These are phyloP conservation scores for Ceratobasidium sp. DNA, from an alignment of 1,284 basidiomycete species.

Conservation along the genomic window DNA sequence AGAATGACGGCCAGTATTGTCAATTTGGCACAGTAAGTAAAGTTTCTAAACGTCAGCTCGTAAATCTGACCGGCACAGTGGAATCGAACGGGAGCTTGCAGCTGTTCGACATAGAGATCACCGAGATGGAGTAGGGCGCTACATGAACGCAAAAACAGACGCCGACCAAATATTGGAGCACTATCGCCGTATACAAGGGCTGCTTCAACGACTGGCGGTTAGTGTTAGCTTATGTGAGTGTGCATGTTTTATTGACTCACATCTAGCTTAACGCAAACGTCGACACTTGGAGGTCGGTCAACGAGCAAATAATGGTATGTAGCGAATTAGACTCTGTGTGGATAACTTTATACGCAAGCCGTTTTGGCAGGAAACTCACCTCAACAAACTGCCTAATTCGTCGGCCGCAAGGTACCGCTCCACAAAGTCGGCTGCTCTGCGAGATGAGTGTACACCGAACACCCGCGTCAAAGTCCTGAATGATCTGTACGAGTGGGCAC, in stretches of 20 bases:
- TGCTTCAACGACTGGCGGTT: conserved; percentile 12
- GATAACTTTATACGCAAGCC: neutral
- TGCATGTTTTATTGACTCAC: neutral
- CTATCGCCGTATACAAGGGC: too few species aligned
- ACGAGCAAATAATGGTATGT: conserved; percentile 3
- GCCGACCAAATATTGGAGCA: conserved; percentile 2
- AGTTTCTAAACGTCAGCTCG: too few species aligned
- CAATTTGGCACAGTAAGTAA: neutral
- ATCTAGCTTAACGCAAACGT: neutral
- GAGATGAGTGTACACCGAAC: neutral
- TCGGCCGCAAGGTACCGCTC: neutral
- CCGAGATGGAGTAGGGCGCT: neutral
- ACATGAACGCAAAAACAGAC: neutral
- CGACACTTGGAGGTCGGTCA: neutral
- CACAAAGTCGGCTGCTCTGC: neutral
- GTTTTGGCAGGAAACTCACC: neutral
- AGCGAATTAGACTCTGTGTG: neutral
- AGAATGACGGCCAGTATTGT: neutral
- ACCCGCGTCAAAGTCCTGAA: neutral
- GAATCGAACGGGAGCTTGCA: neutral
- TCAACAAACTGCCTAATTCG: neutral
- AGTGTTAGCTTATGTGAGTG: neutral
- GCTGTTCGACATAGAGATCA: neutral
- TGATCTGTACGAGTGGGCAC: neutral
- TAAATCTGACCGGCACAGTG: neutral